Percentiles rank a stretch among this genome's conserved stretches.
Evolutionary conservation across 768 basidiomycete species (phyloP).

Genomic region (Rhodotorula babjevae): DNA sequence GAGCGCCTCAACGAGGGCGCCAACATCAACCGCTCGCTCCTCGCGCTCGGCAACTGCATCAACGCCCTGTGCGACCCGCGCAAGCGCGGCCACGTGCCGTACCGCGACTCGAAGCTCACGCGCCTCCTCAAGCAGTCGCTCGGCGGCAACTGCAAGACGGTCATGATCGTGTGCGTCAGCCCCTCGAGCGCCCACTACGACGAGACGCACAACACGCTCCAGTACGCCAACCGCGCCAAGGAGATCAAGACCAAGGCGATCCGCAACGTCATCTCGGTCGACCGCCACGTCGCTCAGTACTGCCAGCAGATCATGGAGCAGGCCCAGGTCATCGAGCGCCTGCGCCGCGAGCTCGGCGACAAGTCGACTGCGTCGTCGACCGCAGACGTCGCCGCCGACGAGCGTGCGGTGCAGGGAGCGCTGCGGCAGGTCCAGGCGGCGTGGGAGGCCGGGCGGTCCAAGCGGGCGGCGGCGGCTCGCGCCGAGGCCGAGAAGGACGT

Average conservation of each 20-base stretch:
- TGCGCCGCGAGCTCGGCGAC: conserved; percentile 77
- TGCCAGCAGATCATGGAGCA: conserved; percentile 89
- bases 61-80: conserved; percentile 94
- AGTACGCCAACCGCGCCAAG: conserved; percentile 96
- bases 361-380: conserved; percentile 52
- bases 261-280: conserved; percentile 88
- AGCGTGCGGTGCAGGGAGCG: conserved; percentile 17
- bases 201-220: conserved; percentile 95
- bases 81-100: conserved; percentile 76
- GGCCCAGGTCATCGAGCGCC: conserved; percentile 72
- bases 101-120: conserved; percentile 96
- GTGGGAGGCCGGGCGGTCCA: conserved; percentile 22
- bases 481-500: conserved; percentile 13
- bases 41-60: conserved; percentile 96
- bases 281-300: conserved; percentile 90
- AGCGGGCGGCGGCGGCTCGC: conserved; percentile 7
- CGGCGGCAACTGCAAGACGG: conserved; percentile 97
- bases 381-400: conserved; percentile 59
- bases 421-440: conserved; percentile 4
- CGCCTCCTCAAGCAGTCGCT: conserved; percentile 94
- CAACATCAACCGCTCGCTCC: conserved; percentile 97
- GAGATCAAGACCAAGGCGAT: conserved; percentile 98
- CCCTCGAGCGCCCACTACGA: conserved; percentile 94
- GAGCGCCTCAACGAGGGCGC: conserved; percentile 97
- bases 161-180: conserved; percentile 97